Base-by-base conservation (phyloP, 2,329 filamentous ascomycete species). In the Onygena corvina region DNA sequence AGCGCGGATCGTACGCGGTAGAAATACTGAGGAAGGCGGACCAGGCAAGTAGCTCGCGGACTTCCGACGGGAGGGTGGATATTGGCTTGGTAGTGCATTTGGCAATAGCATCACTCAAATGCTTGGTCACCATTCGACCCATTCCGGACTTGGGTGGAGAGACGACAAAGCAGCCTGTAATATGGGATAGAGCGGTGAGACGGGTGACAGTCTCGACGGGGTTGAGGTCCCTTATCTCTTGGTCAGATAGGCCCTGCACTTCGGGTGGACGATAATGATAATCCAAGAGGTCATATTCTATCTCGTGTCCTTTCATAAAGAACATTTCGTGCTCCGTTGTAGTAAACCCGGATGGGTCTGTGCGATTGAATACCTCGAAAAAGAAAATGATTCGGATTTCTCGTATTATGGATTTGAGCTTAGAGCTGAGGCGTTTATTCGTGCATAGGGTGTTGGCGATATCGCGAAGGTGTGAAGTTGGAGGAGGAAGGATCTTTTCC, bases 241-340 rank as follows among this genome's bases (percentile, higher is more conserved):
- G 18, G 16, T 49, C 30, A 9, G 40, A 14, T 11, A 18, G 20
- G 16, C 12, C 38, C 12, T 42, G 12, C 12, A 23, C 23, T n/a
- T 33, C 34, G 16, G 46, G 44, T 9, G 31, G 18, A 9, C 55
- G 55, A 44, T 64, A 65, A 18, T 65, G 59, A 50, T 69, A 67
- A 25, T 61, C 64, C 4, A 67, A 54, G 14, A 68, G 58, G 50
- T 65, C 64, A 48, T 66, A 61, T 52, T 69, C 66, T 16, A 62
- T 52, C 52, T 67, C 62, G 49, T 59, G 62, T 33, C 59, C 62
- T 18, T 64, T 57, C 5, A 59, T 50, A n/a, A 59, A 60, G 46
- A 67, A 62, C 30, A 63, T 59, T 49, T 61, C 57, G 29, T 62
- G 58, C 20, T 66, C 63, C n/a, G 50, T 46, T 3, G 51, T 45